Conservation (phyloP, 345 rosid genomes). For the Rhizophora apiculata region DNA sequence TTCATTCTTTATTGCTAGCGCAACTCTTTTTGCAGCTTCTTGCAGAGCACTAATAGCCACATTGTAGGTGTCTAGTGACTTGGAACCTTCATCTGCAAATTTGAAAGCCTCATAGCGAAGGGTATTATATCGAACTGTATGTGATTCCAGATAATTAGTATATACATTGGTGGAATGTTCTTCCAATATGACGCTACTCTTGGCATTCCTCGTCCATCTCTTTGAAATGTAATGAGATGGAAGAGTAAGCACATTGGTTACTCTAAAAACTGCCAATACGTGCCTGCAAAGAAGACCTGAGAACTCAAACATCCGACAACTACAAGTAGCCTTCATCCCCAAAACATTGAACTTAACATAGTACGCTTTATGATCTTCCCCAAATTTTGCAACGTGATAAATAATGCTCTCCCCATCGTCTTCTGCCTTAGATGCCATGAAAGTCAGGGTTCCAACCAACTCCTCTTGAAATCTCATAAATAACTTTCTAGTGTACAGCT, state of each 20-base stretch:
- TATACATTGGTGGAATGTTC: constrained; percentile 40
- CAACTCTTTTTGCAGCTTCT: constrained; percentile 66
- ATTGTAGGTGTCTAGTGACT: constrained; percentile 61
- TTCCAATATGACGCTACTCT: constrained; percentile 37
- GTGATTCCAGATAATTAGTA: constrained; percentile 45
- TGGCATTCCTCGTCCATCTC: constrained; percentile 84
- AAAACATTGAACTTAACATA: constrained; percentile 55
- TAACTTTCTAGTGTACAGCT: constrained; percentile 54
- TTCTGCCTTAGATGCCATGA: constrained; percentile 56
- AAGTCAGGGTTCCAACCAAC: constrained; percentile 68
- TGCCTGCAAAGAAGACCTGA: constrained; percentile 78
- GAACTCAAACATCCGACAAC: constrained; percentile 82
- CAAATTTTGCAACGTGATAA: constrained; percentile 66
- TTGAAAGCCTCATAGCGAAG: constrained; percentile 71
- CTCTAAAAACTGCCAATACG: constrained; percentile 67
- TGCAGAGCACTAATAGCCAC: constrained; percentile 70
- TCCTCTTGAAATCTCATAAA: constrained; percentile 77
- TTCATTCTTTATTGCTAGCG: constrained; percentile 29
- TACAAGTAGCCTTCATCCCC: constrained; percentile 72
- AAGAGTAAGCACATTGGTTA: constrained; percentile 61
- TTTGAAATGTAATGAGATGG: constrained; percentile 62
- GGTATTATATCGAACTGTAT: constrained; percentile 51
- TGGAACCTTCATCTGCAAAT: constrained; percentile 81
- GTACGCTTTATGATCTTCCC: constrained; percentile 57
- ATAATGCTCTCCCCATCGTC: constrained; percentile 49